Base-by-base conservation (phyloP, 345 rosid genomes). In the Viola odorata region DNA sequence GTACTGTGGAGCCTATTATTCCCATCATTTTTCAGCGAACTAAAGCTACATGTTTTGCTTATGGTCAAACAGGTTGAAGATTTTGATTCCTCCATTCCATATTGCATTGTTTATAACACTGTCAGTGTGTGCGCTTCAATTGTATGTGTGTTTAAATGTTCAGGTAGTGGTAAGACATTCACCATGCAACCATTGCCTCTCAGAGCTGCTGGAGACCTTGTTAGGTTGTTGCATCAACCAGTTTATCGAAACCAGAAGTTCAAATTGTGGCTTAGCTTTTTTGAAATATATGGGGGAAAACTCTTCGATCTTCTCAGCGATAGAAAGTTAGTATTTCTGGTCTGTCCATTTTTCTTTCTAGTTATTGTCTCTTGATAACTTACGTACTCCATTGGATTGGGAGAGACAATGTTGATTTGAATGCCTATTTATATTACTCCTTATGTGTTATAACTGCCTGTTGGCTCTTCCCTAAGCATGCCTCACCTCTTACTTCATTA, bases 11-110 rank as follows among this genome's bases (percentile, higher is more conserved):
- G 79, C 99, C 99, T 45, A 88, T 95, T 63, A 88, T 95, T 61
- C 99, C 99, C 57, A 82, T 62, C 56, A 88, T 95, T 57, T 95
- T 95, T 75, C 89, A 85, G 75, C 80, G 92, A 73, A 91, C 94
- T 64, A 95, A 95, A 78, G 99, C 99, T 60, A 95, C 99, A 7
- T 95, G 99, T 86, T 95, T 95, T 82, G 99, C 99, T 13, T 95
- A 95, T 81, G 99, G 97, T 66, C 99, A 95, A 78, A 95, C 99
- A 88, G 99, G 99, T 95, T 51, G 9, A 51, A 23, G 32, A 10
- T 15, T 61, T 39, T 38, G 37, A 1, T n/a, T 23, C 14, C 41
- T 53, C 1, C 1, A 12, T 45, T 55, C 14, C 39, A 32, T 42
- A n/a, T 48, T 54, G 12, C 48, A 13, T 50, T 47, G 8, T 64